phyloP scores from a whole-genome alignment of 75 land plant genomes.

The Pinus albicaulis region DNA sequence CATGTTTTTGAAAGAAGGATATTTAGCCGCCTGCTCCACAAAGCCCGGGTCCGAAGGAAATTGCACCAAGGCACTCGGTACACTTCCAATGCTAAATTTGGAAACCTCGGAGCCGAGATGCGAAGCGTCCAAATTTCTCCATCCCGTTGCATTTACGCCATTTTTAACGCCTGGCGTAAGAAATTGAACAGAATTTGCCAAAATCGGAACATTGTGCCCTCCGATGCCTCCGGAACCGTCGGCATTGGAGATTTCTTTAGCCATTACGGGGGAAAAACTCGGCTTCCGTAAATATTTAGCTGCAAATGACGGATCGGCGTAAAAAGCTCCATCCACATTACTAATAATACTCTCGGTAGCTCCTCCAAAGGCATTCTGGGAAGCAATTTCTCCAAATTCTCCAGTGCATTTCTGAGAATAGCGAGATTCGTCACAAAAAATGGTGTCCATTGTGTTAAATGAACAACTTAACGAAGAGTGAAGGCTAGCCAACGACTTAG shows the following conservation, averaged over 20 bases:
- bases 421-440: conserved; percentile 4
- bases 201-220: neutral
- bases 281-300: conserved; percentile 4
- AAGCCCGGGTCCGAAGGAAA: conserved; percentile 34
- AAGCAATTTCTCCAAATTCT: neutral
- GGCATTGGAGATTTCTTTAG: neutral
- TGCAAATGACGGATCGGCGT: neutral
- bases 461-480: conserved; percentile 2
- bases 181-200: neutral
- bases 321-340: conserved; percentile 2
- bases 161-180: neutral
- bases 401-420: neutral
- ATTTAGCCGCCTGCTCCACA: conserved; percentile 29
- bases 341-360: neutral
- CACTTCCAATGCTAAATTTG: conserved; percentile 7
- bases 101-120: conserved; percentile 4
- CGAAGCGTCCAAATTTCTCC: conserved; percentile 2
- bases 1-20: conserved; percentile 13
- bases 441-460: conserved; percentile 7
- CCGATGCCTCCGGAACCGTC: neutral
- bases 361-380: conserved; percentile 4
- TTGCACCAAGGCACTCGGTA: conserved; percentile 9
- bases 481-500: conserved; percentile 6
- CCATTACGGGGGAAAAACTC: conserved; percentile 1
- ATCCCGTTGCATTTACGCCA: neutral